Conservation (phyloP, 2,329 filamentous ascomycete genomes). For the Rutstroemia sp. region DNA sequence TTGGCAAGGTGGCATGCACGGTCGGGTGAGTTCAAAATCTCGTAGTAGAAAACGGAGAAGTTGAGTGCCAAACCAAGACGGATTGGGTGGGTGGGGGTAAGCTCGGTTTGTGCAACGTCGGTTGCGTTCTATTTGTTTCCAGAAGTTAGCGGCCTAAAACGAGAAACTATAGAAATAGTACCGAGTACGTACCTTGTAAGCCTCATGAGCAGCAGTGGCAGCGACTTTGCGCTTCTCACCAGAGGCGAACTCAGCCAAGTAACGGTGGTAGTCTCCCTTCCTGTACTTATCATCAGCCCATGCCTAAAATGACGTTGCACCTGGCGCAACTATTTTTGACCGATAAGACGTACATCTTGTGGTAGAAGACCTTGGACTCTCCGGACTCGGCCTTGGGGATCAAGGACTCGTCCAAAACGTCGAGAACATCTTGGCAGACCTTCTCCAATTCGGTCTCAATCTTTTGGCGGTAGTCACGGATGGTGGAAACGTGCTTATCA, state of each 20-base stretch:
- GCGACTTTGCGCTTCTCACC: conserved; percentile 88
- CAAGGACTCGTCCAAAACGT: conserved; percentile 85
- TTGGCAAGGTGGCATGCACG: conserved; percentile 97
- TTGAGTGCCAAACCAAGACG: conserved; percentile 95
- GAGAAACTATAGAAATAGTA: neutral
- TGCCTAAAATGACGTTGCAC: conserved; percentile 13
- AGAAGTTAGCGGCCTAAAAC: conserved; percentile 9
- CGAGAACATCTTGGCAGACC: conserved; percentile 95
- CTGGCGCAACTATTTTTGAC: conserved; percentile 3
- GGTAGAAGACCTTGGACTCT: conserved; percentile 99
- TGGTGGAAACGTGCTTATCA: conserved; percentile 87
- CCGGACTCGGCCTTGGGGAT: conserved; percentile 94
- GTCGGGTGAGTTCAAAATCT: conserved; percentile 97
- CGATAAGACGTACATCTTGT: conserved; percentile 81
- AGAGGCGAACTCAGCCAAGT: conserved; percentile 86
- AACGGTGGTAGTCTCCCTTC: conserved; percentile 97
- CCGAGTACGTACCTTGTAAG: conserved; percentile 73
- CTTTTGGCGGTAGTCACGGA: conserved; percentile 97
- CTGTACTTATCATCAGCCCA: conserved; percentile 36
- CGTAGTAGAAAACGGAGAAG: conserved; percentile 99
- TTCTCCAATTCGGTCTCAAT: conserved; percentile 96
- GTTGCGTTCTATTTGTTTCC: conserved; percentile 67
- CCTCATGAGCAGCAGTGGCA: conserved; percentile 82
- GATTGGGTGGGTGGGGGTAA: conserved; percentile 96
- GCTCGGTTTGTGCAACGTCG: conserved; percentile 95